Base-by-base conservation (phyloP, 2,329 filamentous ascomycete genomes). In the Mycosphaerella arachidis region DNA sequence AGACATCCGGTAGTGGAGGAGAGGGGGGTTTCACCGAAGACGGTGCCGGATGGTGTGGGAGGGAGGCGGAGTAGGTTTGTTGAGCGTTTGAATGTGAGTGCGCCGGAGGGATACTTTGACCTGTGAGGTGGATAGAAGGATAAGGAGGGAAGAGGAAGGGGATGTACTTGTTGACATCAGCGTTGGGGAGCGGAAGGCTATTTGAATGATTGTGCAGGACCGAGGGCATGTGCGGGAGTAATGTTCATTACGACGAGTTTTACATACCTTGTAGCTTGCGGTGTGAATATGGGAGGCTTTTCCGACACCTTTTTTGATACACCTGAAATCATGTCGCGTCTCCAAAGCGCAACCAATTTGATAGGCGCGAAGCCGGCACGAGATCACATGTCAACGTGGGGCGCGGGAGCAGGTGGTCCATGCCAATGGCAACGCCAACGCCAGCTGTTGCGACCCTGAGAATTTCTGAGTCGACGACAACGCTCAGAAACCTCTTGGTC, bases 401-500 rank as follows among this genome's bases (percentile, higher is more conserved):
- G 4, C 8, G 13, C 18, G 3, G 7, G 13, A 8, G 13, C 40
- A 37, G 13, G 16, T n/a, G 48, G 16, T 29, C 33, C 37, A 20
- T 43, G 33, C 37, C 56, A 24, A 29, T 48, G 18, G 33, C n/a
- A 8, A 18, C 35, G 24, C 53, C 24, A 45, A 56, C 30, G 45
- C 35, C 37, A 37, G 35, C 33, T 46, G 13, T 29, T n/a, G n/a
- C n/a, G n/a, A 5, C 37, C 13, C 27, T 33, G 16, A 50, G 35
- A 27, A 24, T 29, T 27, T 6, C 43, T 40, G 35, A 9, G 37
- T 54, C 37, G 31, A 54, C 52, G 29, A 57, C 55, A 35, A 50
- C 18, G 31, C 8, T 51, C 55, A 10, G 37, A 45, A 27, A 54
- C 52, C 24, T 54, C 52, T 13, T 54, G 52, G 37, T 54, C 56